Base-by-base conservation (phyloP, 2,329 filamentous ascomycete species). In the Fonsecaea monophora region DNA sequence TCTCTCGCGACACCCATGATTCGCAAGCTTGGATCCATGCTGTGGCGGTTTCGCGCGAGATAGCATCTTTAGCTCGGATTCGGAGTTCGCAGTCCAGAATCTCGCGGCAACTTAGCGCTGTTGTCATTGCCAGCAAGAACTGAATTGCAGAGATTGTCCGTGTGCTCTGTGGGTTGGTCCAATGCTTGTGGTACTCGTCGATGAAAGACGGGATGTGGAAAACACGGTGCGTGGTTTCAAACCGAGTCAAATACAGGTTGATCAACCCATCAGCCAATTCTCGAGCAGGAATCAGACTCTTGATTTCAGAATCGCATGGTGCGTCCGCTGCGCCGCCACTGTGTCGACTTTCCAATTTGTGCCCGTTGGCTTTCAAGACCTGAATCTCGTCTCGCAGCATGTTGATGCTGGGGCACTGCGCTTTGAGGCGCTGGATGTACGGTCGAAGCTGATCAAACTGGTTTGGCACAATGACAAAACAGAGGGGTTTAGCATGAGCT, bases 181-280 rank as follows among this genome's bases (percentile, higher is more conserved):
- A 89, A 0, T 86, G 67, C 0, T 79, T 77, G 18, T 85, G 82
- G 68, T 88, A 89, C 37, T 87, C 83, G 7, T 77, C 77, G 53
- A 79, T 76, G 67, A 89, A 89, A 0, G 82, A 83, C 0, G 86
- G 86, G 0, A 85, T 73, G 72, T 89, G 84, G 12, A 90, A 63
- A 30, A 89, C 80, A 2, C 87, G 82, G 67, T 85, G 81, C 12
- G 84, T 82, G 1, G 83, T 82, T 70, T 89, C 86, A 70, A 85
- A 82, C 0, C 83, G 83, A 53, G 84, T 78, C 15, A 89, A 75
- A 55, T 70, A 70, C 9, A 63, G 34, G 15, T 66, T 40, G 7
- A 70, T 9, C 35, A 70, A 40, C 18, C 61, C 54, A 55, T 70
- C 68, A 2, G 65, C 62, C 18, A 37, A 25, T 32, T 21, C 25